phyloP scores from a whole-genome alignment of 179 eudicot genomes.

The Silene vulgaris region DNA sequence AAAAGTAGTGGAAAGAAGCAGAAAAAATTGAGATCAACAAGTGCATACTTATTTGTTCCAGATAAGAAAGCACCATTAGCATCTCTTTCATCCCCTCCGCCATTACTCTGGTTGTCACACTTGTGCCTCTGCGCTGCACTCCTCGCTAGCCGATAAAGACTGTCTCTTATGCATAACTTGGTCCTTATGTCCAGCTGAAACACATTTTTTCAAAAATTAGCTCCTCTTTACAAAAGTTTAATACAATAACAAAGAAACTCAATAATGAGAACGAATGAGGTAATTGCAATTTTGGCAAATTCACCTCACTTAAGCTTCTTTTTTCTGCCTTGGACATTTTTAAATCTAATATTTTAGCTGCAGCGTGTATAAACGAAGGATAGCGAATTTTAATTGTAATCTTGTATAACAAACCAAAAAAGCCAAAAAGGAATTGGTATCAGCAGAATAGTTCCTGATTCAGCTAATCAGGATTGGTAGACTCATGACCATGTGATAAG shows the following conservation, averaged over 20 bases:
- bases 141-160: conserved; percentile 86
- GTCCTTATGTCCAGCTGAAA: conserved; percentile 82
- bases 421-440: not conserved
- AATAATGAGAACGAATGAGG: not conserved
- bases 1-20: conserved; percentile 1
- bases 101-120: conserved; percentile 36
- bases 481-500: not conserved
- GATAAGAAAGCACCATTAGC: conserved; percentile 38
- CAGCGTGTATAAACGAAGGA: not conserved
- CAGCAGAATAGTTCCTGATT: conserved; percentile 3
- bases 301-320: not conserved
- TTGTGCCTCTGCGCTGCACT: conserved; percentile 85
- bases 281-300: not conserved
- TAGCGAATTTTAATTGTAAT: not conserved
- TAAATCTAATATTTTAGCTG: not conserved
- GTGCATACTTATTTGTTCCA: conserved; percentile 58
- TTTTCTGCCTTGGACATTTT: not conserved
- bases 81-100: conserved; percentile 39
- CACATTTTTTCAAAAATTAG: conserved; percentile 25
- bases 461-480: not conserved
- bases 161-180: conserved; percentile 87
- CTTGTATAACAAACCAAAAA: not conserved
- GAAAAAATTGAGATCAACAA: not conserved
- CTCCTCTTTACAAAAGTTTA: not conserved
- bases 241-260: not conserved